These are phyloP conservation scores for Magnaporthiopsis poae DNA, from an alignment of 2,329 filamentous ascomycete genomes.

Conservation along the genomic window DNA sequence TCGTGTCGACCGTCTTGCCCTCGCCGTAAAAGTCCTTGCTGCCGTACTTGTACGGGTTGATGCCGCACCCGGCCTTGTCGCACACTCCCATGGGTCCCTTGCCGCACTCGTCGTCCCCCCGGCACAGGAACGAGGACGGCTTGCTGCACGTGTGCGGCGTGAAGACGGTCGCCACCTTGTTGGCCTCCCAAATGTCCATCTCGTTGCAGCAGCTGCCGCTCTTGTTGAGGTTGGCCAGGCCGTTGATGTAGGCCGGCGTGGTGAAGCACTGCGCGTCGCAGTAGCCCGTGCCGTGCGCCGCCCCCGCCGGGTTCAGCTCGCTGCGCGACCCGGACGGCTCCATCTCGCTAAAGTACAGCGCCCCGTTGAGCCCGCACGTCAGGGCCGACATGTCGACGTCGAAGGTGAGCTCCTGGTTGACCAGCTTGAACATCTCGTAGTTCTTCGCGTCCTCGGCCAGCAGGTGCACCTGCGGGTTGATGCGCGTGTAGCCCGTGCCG, in stretches of 20 bases:
- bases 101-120: slow-evolving; percentile 20
- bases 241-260: slow-evolving; percentile 17
- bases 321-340: slow-evolving; percentile 46
- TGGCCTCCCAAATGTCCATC: slow-evolving; percentile 38
- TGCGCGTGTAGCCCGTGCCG: slow-evolving; percentile 11
- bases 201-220: slow-evolving; percentile 34
- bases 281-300: slow-evolving; percentile 48
- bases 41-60: slow-evolving; percentile 25
- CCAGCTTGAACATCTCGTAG: slow-evolving; percentile 48
- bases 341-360: slow-evolving; percentile 53
- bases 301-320: slow-evolving; percentile 41
- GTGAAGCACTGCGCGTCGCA: slow-evolving; percentile 45
- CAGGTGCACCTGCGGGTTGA: slow-evolving; percentile 42
- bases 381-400: slow-evolving; percentile 54
- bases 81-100: slow-evolving; percentile 18
- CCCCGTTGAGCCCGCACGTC: slow-evolving; percentile 56
- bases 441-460: slow-evolving; percentile 39
- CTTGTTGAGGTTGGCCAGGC: slow-evolving; percentile 28
- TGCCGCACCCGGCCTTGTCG: slow-evolving; percentile 24
- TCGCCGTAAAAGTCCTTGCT: slow-evolving; percentile 17
- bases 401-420: slow-evolving; percentile 51
- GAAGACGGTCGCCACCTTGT: slow-evolving; percentile 26
- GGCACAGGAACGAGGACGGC: slow-evolving; percentile 24
- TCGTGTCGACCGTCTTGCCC: slow-evolving; percentile 19
- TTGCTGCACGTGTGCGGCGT: slow-evolving; percentile 33